Base-by-base conservation (phyloP, 2,329 filamentous ascomycete genomes). In the Pseudogymnoascus sp. region DNA sequence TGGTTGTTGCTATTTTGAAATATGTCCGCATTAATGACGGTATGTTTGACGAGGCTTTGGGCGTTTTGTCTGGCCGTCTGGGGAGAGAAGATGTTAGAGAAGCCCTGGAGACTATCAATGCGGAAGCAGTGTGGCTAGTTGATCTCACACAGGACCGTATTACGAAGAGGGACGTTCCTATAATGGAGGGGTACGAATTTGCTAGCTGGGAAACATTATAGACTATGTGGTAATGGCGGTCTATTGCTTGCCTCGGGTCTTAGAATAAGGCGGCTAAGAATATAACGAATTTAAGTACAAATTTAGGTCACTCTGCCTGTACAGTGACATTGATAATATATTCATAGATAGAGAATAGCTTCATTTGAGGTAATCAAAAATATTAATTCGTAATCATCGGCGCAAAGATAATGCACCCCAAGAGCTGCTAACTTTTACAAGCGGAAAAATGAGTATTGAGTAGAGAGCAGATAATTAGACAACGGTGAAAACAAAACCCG, bases 91-190 rank as follows among this genome's bases (percentile, higher is more conserved):
- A 83, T 60, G 81, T 88, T 10, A 81, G 79, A 60, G 75, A 77
- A 36, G 85, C 84, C 10, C 75, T 95, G 54, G 85, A 89, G 68
- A 76, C 73, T 2, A 77, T 88, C 62, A 92, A 93, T 73, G 78
- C 81, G 0, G 90, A 95, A 77, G 88, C 89, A 1, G 87, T 95
- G 3, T 96, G 91, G 91, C 75, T 93, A 68, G 78, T 79, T 43
- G 75, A 84, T 71, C 82, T 83, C 64, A 77, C 82, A 69, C 74
- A 75, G 63, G 80, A 81, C 8, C 67, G 75, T 65, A 70, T 79
- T 37, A 70, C 77, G 62, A 70, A 69, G 66, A 68, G 73, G 64
- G 72, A 74, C 43, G 74, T 71, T 10, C 81, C 81, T 7, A 69
- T 73, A 21, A 69, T 82, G 69, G 76, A 81, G 4, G 80, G 79